Evolutionary conservation across 805 yeast species (phyloP).

Genomic region (Spathaspora boniae): DNA sequence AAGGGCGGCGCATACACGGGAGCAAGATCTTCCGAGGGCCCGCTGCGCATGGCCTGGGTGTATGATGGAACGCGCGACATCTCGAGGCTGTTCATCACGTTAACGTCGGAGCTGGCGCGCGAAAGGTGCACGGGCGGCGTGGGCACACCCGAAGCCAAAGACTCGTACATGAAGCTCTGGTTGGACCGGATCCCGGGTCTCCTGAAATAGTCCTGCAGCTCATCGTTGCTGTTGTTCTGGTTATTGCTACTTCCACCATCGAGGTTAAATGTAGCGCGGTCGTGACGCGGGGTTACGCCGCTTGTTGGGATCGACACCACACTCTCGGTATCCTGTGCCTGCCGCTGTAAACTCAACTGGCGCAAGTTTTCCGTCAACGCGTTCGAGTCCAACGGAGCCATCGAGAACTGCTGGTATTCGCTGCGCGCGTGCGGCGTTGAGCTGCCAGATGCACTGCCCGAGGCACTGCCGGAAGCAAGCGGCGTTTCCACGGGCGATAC

Average conservation of each 20-base stretch:
- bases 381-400: conserved; percentile 38
- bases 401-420: conserved; percentile 24
- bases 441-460: conserved; percentile 39
- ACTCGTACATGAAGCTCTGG: conserved; percentile 3
- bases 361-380: conserved; percentile 51
- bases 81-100: conserved; percentile 10
- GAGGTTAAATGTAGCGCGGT: conserved; percentile 29
- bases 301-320: not conserved
- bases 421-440: conserved; percentile 29
- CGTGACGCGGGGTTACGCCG: conserved; percentile 2
- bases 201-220: conserved; percentile 40
- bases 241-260: conserved; percentile 23
- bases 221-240: conserved; percentile 3
- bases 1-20: conserved; percentile 66
- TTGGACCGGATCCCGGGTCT: conserved; percentile 7
- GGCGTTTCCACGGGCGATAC: conserved; percentile 51
- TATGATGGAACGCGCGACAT: conserved; percentile 82
- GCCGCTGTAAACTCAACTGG: conserved; percentile 48
- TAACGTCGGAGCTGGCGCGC: conserved; percentile 48
- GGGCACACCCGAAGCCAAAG: conserved; percentile 40
- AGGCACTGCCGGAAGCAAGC: conserved; percentile 39
- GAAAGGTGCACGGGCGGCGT: conserved; percentile 62
- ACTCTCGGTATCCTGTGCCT: conserved; percentile 29
- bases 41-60: conserved; percentile 66
- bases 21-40: conserved; percentile 49